Percentiles rank a stretch among this genome's conserved stretches.
Evolutionary conservation across 352 stramenopile genomes (phyloP).

Genomic region (Phytophthora idaei): DNA sequence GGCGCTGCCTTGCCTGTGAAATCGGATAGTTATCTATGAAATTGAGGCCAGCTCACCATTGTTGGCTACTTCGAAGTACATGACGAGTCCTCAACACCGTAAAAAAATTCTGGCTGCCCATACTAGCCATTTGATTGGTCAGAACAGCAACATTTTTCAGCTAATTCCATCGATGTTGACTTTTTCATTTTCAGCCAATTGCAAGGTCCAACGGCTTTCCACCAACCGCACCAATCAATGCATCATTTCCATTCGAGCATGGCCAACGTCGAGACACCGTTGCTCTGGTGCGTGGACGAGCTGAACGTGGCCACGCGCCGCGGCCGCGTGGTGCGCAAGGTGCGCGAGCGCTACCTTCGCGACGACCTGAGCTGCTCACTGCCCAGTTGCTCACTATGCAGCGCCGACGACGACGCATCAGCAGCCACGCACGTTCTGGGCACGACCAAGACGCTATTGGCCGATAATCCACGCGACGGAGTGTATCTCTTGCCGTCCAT

Average conservation of each 20-base stretch:
- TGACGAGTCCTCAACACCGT: too few species aligned
- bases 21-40: too few species aligned
- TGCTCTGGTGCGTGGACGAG: conserved; percentile 79
- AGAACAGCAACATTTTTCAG: not conserved
- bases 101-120: too few species aligned
- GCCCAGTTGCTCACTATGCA: conserved; percentile 62
- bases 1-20: too few species aligned
- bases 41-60: too few species aligned
- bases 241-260: conserved; percentile 10
- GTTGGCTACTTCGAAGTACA: too few species aligned
- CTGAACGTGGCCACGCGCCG: conserved; percentile 82
- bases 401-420: conserved; percentile 59
- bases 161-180: not conserved
- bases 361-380: conserved; percentile 88
- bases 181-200: conserved; percentile 2
- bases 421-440: conserved; percentile 61
- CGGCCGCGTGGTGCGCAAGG: conserved; percentile 77
- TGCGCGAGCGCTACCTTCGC: conserved; percentile 89
- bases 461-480: conserved; percentile 46
- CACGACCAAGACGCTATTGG: conserved; percentile 68
- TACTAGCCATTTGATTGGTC: not conserved
- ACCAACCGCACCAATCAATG: conserved; percentile 11
- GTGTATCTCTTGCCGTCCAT: conserved; percentile 89
- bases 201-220: not conserved
- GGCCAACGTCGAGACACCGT: conserved; percentile 28